Base-by-base conservation (phyloP, 345 rosid genomes). In the Citropsis articulata region DNA sequence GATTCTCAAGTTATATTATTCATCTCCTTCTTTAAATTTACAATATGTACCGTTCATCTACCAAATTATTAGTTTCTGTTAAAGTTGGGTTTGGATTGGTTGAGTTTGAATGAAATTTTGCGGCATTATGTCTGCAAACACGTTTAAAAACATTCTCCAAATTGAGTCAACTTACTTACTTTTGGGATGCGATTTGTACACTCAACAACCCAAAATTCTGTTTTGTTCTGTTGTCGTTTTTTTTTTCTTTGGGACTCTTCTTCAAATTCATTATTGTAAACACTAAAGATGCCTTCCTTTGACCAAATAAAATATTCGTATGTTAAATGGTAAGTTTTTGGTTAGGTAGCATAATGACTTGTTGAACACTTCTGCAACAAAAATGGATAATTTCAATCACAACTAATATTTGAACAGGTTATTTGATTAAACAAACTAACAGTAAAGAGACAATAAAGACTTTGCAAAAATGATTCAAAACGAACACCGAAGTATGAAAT, bases 231-330 rank as follows among this genome's bases (percentile, higher is more conserved):
- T 45, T 45, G 0, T 45, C 13, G 14, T 13, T 9, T 7, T 36
- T 7, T 36, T 9, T 0, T 5, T 4, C 1, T 0, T 6, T 0
- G 9, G 9, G 9, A 2, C 42, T 7, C 4, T 13, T 12, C 16
- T 42, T 12, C 16, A 42, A 42, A 12, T 12, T 45, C 50, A 45
- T 45, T 45, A 45, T 22, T 63, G 36, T 30, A 18, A 30, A 69
- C 35, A 69, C 3, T 25, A 25, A 60, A 69, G 56, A 8, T 25
- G 56, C 57, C 33, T 40, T 13, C 71, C 40, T 38, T 38, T 65
- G 69, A 33, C 40, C 1, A 65, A 33, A 65, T 22, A 65, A 65
- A 65, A 1, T 31, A 21, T 19, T 1, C 12, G 25, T 28, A 22
- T 9, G 16, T 38, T 25, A 21, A 36, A 14, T 4, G 21, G 55